Percentiles rank a stretch among this genome's conserved stretches.
Evolutionary conservation across 2,329 filamentous ascomycete genomes (phyloP).

Genomic region (Neofusicoccum cordaticola): DNA sequence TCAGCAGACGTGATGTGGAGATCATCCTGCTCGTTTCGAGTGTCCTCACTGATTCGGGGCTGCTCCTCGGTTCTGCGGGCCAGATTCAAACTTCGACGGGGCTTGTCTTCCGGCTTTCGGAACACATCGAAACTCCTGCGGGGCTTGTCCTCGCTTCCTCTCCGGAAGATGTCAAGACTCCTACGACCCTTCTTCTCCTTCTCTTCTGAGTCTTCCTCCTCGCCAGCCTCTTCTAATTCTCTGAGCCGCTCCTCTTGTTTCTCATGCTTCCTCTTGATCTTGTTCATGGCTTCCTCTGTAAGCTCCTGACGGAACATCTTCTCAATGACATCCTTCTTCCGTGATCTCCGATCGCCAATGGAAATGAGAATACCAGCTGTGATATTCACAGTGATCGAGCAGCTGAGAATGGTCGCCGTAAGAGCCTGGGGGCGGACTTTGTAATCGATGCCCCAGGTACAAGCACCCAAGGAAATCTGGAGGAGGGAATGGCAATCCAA

Average conservation of each 20-base stretch:
- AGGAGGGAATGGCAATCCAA: constrained; percentile 73
- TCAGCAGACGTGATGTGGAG: neutral
- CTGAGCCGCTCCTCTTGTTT: constrained; percentile 12
- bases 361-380: constrained; percentile 69
- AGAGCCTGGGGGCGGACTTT: constrained; percentile 63
- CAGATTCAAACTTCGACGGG: neutral
- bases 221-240: neutral
- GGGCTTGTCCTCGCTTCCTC: neutral
- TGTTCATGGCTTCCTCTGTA: constrained; percentile 57
- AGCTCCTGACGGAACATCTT: constrained; percentile 69
- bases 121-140: constrained; percentile 4
- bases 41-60: constrained; percentile 1
- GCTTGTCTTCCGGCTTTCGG: neutral
- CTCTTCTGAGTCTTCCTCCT: neutral
- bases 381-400: constrained; percentile 71
- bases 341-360: constrained; percentile 67
- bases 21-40: neutral
- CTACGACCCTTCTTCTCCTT: neutral
- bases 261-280: constrained; percentile 13
- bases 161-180: neutral
- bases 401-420: constrained; percentile 75
- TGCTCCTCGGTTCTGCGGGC: neutral
- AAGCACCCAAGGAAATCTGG: constrained; percentile 71
- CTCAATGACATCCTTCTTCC: constrained; percentile 79
- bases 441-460: constrained; percentile 72